Base-by-base conservation (phyloP, 768 basidiomycete genomes). In the Rubroboletus satanas region DNA sequence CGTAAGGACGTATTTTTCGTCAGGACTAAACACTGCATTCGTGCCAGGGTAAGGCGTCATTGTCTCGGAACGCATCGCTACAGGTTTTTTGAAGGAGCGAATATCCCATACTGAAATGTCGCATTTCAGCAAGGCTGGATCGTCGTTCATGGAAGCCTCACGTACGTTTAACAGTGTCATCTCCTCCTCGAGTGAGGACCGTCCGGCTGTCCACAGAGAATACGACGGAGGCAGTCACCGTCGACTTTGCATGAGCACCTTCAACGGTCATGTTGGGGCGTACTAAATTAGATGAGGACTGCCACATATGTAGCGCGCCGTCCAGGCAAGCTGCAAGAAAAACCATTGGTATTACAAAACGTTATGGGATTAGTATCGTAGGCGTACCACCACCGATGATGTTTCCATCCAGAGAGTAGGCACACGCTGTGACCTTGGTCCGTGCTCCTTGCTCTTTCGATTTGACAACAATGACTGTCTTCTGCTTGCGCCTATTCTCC, bases 161-260 rank as follows among this genome's bases (percentile, higher is more conserved):
- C 93, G 60, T 73, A 97, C 96, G 71, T 74, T 98, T 99, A 52
- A 98, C 88, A 2, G 93, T 96, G 67, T 95, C 88, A 73, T 99
- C 97, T 1, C 90, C 93, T 38, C 96, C 94, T 64, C 97, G 78
- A 7, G 93, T 95, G 54, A 93, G 79, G 32, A 98, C 73, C 21
- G 89, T 90, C 55, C 80, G 78, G 2, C 90, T 90, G 65, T 99
- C 97, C 46, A 93, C 80, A 9, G 93, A 91, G 69, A 97, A 98
- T 12, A 83, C 82, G 43, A 98, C 65, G 0, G 91, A 90, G 7
- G 93, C 92, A 2, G 88, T 93, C 64, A 94, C 92, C 1, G 87
- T 90, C 36, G 82, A 84, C 71, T 93, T 97, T 32, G 73, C 73
- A 68, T 98, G 97, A 5, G 96, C 96, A 36, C 82, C 85, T 67